Evolutionary conservation across 495 filamentous ascomycete genomes (phyloP), one percentile per base, ranked within the genome.

Genomic region (Amphirosellinia nigrospora): DNA sequence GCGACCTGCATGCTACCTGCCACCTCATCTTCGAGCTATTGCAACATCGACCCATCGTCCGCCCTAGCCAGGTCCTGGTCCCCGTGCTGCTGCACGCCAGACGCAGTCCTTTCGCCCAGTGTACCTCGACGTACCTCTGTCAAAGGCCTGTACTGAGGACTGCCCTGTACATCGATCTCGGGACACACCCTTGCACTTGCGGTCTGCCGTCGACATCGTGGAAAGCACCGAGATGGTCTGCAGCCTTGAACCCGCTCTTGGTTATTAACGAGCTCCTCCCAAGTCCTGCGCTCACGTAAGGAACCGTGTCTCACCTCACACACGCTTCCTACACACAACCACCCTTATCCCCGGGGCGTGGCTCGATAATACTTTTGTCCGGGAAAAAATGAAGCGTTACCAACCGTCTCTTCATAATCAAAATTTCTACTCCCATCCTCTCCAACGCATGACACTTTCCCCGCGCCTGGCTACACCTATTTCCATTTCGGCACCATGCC

Each of bases 11-110:
- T 78, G 64, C 68, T 69, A 71, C 72, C 76, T 78, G 76, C 74
- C 76, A 78, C 76, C 76, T 78, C 76, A 76, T 71, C 74, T 74
- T 73, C 75, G 76, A 76, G 76, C 76, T 78, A 74, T 76, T 78
- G 76, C 74, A 78, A 76, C 76, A 78, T 78, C 74, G 72, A 71
- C 74, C 76, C 74, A 75, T 75, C 72, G 74, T 71, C 73, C 72
- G 68, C 76, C 74, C 69, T 70, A 69, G 75, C 69, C 72, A 72
- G 52, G 72, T 71, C 72, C 48, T 64, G 60, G 60, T 56, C 68
- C 59, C 68, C 68, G 68, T 70, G 53, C 64, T 69, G 65, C 71
- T 74, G 76, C 76, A 70, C 70, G 65, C 68, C 70, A 73, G 73
- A 75, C 73, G 69, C 72, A 75, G 58, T 71, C 69, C 66, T 72